Evolutionary conservation across 306 rosid species (phyloP), one percentile per base, ranked within the genome.

Genomic region (Prunus mongolica): DNA sequence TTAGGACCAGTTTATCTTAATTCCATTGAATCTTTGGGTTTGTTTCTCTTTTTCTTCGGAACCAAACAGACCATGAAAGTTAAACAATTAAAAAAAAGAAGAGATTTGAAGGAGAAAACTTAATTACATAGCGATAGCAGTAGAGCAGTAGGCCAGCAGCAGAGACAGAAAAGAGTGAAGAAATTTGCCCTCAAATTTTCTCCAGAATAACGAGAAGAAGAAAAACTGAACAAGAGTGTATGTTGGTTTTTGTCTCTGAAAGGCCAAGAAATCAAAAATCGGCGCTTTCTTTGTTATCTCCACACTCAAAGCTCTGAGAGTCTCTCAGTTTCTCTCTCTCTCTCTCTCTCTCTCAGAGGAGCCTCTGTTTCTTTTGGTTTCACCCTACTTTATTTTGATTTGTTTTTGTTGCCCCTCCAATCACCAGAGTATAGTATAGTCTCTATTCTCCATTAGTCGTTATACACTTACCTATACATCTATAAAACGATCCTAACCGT

Each of bases 281-380:
- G 72, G 69, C n/a, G 41, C 34, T 68, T n/a, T 67, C 34, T 15
- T 25, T 52, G 74, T 72, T 72, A 72, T 79, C 63, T 82, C 76
- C 49, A 69, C 51, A 56, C 49, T 47, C 5, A 54, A 16, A 27
- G 32, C 9, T 13, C 63, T 51, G 49, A 5, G 50, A 24, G 57
- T 72, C 74, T 71, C 44, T 72, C 71, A 49, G 54, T 55, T 4
- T 69, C 19, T 50, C 65, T 67, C 24, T 28, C 65, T 5, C 38
- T 60, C 16, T 25, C 65, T 67, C 24, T 28, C 65, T 5, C 38
- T 60, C 16, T 25, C 38, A 25, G 38, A 60, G 65, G 52, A 47
- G 52, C 52, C 52, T 47, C 65, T 4, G 18, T 57, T 20, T 28
- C 75, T 12, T 16, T 44, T 20, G 13, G 24, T 24, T n/a, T 44